Conservation (phyloP, 371 early-diverging fungal species). For the Rhizopus sp. region DNA sequence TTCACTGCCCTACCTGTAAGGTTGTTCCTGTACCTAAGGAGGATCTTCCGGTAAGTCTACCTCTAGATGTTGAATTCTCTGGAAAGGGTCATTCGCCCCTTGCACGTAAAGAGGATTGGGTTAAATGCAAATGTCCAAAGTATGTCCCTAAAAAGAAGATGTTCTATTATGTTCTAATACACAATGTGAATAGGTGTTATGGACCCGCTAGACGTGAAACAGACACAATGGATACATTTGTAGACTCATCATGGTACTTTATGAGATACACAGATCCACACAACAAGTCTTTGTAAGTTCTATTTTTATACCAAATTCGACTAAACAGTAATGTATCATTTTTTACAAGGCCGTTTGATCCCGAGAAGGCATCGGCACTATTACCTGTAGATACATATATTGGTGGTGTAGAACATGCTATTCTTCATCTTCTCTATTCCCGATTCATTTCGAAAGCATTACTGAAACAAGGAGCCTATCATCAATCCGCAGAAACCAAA, state of each 20-base stretch:
- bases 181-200: conserved; percentile 50
- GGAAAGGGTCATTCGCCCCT: conserved; percentile 79
- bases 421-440: conserved; percentile 92
- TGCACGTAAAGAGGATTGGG: conserved; percentile 60
- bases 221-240: conserved; percentile 97
- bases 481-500: conserved; percentile 33
- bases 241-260: conserved; percentile 96
- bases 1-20: conserved; percentile 86
- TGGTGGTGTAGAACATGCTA: conserved; percentile 95
- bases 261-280: conserved; percentile 81
- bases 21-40: conserved; percentile 82
- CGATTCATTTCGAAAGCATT: conserved; percentile 89
- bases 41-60: conserved; percentile 82
- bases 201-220: conserved; percentile 81
- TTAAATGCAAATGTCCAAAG: conserved; percentile 76
- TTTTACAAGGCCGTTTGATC: conserved; percentile 58
- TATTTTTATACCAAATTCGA: not conserved
- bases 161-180: not conserved
- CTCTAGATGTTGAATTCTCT: conserved; percentile 61
- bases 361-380: conserved; percentile 53
- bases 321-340: not conserved
- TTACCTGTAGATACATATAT: conserved; percentile 93
- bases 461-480: conserved; percentile 54
- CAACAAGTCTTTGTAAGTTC: conserved; percentile 52
- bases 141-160: conserved; percentile 30